Percentiles rank a stretch among this genome's conserved stretches.
Conservation (phyloP, 2,329 filamentous ascomycete species). For the Stachybotrys echinatus region DNA sequence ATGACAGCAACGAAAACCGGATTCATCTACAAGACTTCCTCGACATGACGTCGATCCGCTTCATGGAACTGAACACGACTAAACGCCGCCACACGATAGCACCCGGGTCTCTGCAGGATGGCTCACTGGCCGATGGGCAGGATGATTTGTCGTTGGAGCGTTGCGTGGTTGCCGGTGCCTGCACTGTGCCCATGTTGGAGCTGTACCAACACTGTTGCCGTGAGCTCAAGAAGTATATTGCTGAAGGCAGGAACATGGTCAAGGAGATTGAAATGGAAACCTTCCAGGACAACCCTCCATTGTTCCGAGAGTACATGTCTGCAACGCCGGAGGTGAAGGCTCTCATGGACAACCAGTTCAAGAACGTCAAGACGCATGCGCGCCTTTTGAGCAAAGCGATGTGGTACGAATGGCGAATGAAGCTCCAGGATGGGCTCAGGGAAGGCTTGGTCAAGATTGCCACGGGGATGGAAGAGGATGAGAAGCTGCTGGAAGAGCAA, state of each 20-base stretch:
- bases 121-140: slow-evolving; percentile 31
- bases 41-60: slow-evolving; percentile 91
- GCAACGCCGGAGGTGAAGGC: slow-evolving; percentile 77
- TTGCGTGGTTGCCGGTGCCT: slow-evolving; percentile 82
- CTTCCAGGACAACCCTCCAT: slow-evolving; percentile 79
- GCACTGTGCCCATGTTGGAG: slow-evolving; percentile 88
- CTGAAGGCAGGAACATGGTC: slow-evolving; percentile 83
- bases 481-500: slow-evolving; percentile 59
- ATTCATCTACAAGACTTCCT: slow-evolving; percentile 90
- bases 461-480: slow-evolving; percentile 72
- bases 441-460: slow-evolving; percentile 72
- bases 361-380: slow-evolving; percentile 92
- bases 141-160: slow-evolving; percentile 62
- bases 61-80: slow-evolving; percentile 97
- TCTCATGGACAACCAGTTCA: slow-evolving; percentile 94
- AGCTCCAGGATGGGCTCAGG: slow-evolving; percentile 74
- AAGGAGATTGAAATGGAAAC: slow-evolving; percentile 88
- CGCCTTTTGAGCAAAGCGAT: slow-evolving; percentile 87
- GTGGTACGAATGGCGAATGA: slow-evolving; percentile 98
- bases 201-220: slow-evolving; percentile 94
- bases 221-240: slow-evolving; percentile 95
- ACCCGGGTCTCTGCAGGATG: slow-evolving; percentile 42
- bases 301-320: slow-evolving; percentile 88
- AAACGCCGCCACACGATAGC: slow-evolving; percentile 83
- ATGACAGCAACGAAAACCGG: slow-evolving; percentile 48